phyloP scores from a whole-genome alignment of 441 rosid species.

The Codiaeum variegatum region DNA sequence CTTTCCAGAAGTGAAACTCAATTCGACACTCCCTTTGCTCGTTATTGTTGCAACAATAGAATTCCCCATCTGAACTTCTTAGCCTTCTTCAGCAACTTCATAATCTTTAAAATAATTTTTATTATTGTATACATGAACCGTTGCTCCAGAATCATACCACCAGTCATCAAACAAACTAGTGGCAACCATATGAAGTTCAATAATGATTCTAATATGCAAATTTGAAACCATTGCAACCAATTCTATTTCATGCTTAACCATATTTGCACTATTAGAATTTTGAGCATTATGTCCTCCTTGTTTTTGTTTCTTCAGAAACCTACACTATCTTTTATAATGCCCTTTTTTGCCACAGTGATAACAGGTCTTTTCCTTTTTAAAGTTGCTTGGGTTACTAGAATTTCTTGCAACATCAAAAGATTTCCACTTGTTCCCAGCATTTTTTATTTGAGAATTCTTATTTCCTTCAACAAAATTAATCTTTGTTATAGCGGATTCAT shows the following conservation, averaged over 20 bases:
- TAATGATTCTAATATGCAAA: too few species aligned
- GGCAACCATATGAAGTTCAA: neutral
- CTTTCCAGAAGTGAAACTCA: conserved; percentile 2
- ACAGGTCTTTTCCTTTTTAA: neutral
- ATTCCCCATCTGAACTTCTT: conserved; percentile 2
- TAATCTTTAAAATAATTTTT: conserved; percentile 3
- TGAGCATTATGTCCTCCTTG: neutral
- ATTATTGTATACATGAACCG: neutral
- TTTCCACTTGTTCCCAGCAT: neutral
- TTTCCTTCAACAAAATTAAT: neutral
- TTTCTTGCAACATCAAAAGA: too few species aligned
- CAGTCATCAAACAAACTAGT: neutral
- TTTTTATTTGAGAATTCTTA: too few species aligned
- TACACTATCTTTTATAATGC: neutral
- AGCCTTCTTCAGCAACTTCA: neutral
- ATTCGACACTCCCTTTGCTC: neutral
- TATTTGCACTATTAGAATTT: neutral
- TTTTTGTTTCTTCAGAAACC: neutral
- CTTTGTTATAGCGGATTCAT: neutral
- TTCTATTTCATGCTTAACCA: too few species aligned
- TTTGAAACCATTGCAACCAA: too few species aligned
- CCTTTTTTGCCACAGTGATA: conserved; percentile 1
- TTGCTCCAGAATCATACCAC: conserved; percentile 5
- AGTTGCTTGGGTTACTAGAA: neutral
- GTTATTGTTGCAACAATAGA: neutral